Base-by-base conservation (phyloP, 1,284 basidiomycete species). In the Malassezia pachydermatis region DNA sequence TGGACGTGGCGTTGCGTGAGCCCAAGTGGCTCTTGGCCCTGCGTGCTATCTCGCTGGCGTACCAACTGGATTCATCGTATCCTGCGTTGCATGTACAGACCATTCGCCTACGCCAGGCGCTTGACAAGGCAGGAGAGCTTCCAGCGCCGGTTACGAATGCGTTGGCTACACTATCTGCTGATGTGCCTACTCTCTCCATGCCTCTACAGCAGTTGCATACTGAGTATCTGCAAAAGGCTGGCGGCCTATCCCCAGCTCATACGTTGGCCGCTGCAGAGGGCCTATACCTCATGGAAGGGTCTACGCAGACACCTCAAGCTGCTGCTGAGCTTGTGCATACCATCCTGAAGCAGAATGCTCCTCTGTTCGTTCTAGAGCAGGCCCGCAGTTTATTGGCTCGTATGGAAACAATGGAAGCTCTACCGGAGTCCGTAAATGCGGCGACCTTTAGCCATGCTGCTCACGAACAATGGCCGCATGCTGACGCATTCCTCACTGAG, bases 11-110 rank as follows among this genome's bases (percentile, higher is more conserved):
- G 20, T 72, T 85, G 17, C 76, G 88, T 43, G 77, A 83, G 68
- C 79, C 81, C 64, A 86, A 86, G 69, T 83, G 82, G 62, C 72
- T 90, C 22, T 83, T 86, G 60, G 88, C 88, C 0, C 73, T 81
- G 1, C 77, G 79, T 53, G 86, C 86, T 0, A 76, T 96, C 4
- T 76, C 76, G 8, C 76, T 75, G 2, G 84, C 83, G 1, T 75
- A 76, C 10, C 67, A 75, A 0, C 60, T 89, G 9, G 77, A 82
- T 46, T 57, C 78, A 0, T 73, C 79, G 8, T 72, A 83, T 51
- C 78, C 88, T 0, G 78, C 81, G 35, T 73, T 94, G 25, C 85
- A 90, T 57, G 65, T 81, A 9, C 80, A 84, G 36, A 72, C 84
- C 22, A 75, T 86, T 4, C 77, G 85, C 62, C 78, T 90, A 63